phyloP scores from a whole-genome alignment of 1,284 basidiomycete species.

The Cryptococcus amylolentus region DNA sequence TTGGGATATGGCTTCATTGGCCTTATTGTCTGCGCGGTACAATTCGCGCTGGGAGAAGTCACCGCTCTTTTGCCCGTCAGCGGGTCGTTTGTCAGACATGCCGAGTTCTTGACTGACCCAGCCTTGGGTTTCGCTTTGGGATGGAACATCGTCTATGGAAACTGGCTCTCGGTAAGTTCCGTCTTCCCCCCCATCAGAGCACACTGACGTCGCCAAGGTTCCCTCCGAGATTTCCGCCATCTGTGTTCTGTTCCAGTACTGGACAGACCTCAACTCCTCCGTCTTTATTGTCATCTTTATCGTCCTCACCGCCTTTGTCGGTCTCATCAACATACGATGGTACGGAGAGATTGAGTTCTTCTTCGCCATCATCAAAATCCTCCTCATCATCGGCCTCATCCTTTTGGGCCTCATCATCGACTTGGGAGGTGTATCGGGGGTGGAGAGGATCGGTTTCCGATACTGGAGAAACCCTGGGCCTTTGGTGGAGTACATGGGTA shows the following conservation, averaged over 20 bases:
- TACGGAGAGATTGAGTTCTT: slow-evolving; percentile 50
- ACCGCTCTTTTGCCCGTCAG: slow-evolving; percentile 24
- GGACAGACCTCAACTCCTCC: slow-evolving; percentile 17
- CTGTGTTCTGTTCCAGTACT: slow-evolving; percentile 25
- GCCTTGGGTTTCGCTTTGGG: slow-evolving; percentile 34
- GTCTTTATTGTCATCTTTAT: slow-evolving; percentile 56
- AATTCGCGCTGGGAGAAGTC: slow-evolving; percentile 28
- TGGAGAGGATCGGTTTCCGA: slow-evolving; percentile 46
- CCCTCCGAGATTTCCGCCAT: slow-evolving; percentile 25
- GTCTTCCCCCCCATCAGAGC: neutral
- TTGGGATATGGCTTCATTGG: slow-evolving; percentile 16
- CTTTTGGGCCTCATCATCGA: slow-evolving; percentile 61
- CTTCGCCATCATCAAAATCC: slow-evolving; percentile 67
- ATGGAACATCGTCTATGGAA: slow-evolving; percentile 32
- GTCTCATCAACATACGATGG: slow-evolving; percentile 66
- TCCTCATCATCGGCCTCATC: slow-evolving; percentile 59
- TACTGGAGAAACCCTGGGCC: slow-evolving; percentile 53
- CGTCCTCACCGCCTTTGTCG: slow-evolving; percentile 67
- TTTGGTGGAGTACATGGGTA: slow-evolving; percentile 31
- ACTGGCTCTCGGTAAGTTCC: slow-evolving; percentile 21
- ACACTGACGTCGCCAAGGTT: slow-evolving; percentile 3
- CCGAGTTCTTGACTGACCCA: slow-evolving; percentile 28
- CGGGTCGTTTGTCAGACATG: slow-evolving; percentile 28
- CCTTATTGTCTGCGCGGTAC: slow-evolving; percentile 25
- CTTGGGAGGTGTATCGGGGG: slow-evolving; percentile 45